phyloP scores from a whole-genome alignment of 2,329 filamentous ascomycete genomes.

The Alternaria ethzedia region DNA sequence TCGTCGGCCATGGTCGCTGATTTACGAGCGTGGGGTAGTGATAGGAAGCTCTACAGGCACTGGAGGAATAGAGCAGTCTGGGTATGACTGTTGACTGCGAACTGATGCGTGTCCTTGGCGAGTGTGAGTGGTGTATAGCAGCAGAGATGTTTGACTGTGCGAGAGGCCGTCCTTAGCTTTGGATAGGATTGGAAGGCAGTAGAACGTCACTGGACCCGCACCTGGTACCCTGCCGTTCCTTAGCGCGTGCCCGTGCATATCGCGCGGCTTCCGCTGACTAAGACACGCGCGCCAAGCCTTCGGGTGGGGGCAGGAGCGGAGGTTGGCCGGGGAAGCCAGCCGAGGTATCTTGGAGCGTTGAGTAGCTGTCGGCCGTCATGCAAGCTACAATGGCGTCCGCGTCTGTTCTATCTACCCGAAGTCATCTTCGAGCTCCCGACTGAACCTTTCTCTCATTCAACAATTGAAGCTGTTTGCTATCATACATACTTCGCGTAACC shows the following conservation, averaged over 20 bases:
- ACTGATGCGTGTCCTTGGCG: conserved; percentile 6
- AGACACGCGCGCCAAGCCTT: neutral
- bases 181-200: conserved; percentile 35
- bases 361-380: conserved; percentile 1
- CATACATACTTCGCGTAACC: neutral
- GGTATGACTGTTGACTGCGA: neutral
- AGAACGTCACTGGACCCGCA: conserved; percentile 34
- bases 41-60: neutral
- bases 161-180: conserved; percentile 13
- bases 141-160: conserved; percentile 11
- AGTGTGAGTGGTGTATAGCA: conserved; percentile 3
- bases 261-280: conserved; percentile 10
- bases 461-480: neutral
- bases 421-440: neutral
- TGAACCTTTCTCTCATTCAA: neutral
- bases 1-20: conserved; percentile 68
- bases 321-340: conserved; percentile 5
- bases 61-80: neutral
- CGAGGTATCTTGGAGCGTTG: conserved; percentile 15
- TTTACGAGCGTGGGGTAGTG: conserved; percentile 14
- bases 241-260: conserved; percentile 19
- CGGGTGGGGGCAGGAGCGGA: conserved; percentile 7
- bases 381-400: conserved; percentile 1
- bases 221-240: conserved; percentile 12
- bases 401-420: neutral